Base-by-base conservation (phyloP, 208 protist genomes). In the Entamoeba moshkovskii region DNA sequence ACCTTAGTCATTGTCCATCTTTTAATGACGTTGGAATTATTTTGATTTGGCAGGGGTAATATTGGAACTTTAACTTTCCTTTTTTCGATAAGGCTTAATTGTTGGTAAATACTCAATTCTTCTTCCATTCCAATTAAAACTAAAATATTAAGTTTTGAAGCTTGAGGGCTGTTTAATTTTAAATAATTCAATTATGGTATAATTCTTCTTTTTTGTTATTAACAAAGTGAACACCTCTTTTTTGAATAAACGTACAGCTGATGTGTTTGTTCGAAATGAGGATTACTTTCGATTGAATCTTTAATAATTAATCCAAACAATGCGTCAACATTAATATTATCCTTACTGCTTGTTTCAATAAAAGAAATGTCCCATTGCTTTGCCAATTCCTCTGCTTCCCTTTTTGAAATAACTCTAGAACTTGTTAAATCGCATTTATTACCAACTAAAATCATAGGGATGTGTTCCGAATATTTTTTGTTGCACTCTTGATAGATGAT, bases 401-500 rank as follows among this genome's bases (percentile, higher is more conserved):
- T 42, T 22, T 6, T 92, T 45, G 11, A n/a, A 18, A 92, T 42
- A n/a, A 44, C 44, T 2, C 85, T 13, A 33, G 38, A 3, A 18
- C 22, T 33, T 52, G 93, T 93, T 29, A 92, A 46, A 46, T 92
- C 85, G 33, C 42, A 47, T 92, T 92, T 92, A 46, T 92, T 92
- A 46, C 85, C 85, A 44, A 92, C 13, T 16, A 92, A 44, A 22
- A 92, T 45, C 38, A 46, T 33, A 45, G 33, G 22, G 25, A 92
- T 47, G 29, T 92, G 47, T 42, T 48, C 13, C 15, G 1, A 18
- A n/a, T 96, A 95, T 93, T 97, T 8, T 52, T 52, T 93, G 46
- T 48, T 45, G 29, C 16, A 96, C 15, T 97, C 96, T 92, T 96
- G 94, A 13, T 97, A 94, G 94, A 97, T 97, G 94, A 97, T 96